Percentiles rank a stretch among this genome's conserved stretches.
Evolutionary conservation across 2,329 filamentous ascomycete genomes (phyloP).

Genomic region (Corinectria fuckeliana): DNA sequence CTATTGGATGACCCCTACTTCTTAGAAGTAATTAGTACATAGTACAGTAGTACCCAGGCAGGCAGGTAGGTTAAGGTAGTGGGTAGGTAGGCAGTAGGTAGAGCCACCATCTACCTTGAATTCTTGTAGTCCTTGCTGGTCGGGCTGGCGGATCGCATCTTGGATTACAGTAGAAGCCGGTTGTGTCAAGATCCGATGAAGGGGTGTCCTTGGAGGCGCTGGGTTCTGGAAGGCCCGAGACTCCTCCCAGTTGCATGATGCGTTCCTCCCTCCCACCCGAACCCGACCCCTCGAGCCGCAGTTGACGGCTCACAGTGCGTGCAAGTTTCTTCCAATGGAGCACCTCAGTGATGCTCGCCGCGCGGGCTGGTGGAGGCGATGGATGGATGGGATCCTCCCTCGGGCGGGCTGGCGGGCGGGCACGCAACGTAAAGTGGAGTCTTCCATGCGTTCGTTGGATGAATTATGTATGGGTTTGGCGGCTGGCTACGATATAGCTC

Average conservation of each 20-base stretch:
- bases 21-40: neutral
- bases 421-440: constrained; percentile 13
- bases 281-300: no score
- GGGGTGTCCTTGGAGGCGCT: neutral
- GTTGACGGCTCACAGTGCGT: constrained; percentile 19
- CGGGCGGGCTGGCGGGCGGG: constrained; percentile 4
- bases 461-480: neutral
- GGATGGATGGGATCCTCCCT: neutral
- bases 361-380: constrained; percentile 17
- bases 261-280: no score
- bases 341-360: constrained; percentile 9
- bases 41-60: no score
- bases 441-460: neutral
- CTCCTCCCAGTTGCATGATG: constrained; percentile 13
- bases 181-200: neutral
- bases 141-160: neutral
- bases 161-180: neutral
- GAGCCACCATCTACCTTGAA: neutral
- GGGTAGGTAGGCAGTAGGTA: neutral
- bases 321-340: neutral
- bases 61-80: neutral
- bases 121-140: neutral
- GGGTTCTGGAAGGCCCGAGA: constrained; percentile 8
- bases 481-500: constrained; percentile 3
- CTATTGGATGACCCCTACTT: constrained; percentile 13